phyloP scores from a whole-genome alignment of 2,329 filamentous ascomycete species.

The Madurella fahalii region DNA sequence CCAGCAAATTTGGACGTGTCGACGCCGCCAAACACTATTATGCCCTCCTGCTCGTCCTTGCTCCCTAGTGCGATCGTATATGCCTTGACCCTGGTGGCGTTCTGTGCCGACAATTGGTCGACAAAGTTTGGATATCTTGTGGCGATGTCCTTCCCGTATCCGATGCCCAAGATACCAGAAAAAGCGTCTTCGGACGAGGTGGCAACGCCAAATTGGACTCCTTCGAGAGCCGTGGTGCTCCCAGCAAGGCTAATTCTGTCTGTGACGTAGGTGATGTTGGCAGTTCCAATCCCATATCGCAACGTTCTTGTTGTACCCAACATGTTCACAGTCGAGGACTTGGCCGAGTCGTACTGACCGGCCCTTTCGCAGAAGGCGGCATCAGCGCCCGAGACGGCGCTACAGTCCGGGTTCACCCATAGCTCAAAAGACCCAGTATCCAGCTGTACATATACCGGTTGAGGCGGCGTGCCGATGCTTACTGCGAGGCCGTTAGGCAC shows the following conservation, averaged over 20 bases:
- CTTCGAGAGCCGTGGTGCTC: slow-evolving; percentile 39
- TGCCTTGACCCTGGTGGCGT: slow-evolving; percentile 55
- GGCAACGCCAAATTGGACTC: slow-evolving; percentile 65
- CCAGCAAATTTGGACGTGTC: slow-evolving; percentile 63
- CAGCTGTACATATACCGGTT: slow-evolving; percentile 51
- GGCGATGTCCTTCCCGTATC: slow-evolving; percentile 53
- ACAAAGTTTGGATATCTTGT: slow-evolving; percentile 49
- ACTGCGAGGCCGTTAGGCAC: slow-evolving; percentile 32
- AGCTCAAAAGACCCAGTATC: slow-evolving; percentile 59
- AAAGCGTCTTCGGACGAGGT: slow-evolving; percentile 45
- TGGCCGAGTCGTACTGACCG: slow-evolving; percentile 41
- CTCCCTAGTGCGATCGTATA: slow-evolving; percentile 65
- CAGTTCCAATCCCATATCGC: slow-evolving; percentile 49
- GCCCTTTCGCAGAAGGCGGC: slow-evolving; percentile 42
- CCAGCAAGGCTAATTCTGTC: slow-evolving; percentile 44
- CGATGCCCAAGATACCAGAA: slow-evolving; percentile 68
- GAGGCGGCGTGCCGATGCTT: slow-evolving; percentile 51
- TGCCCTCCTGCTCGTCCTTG: slow-evolving; percentile 55
- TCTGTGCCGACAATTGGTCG: slow-evolving; percentile 47
- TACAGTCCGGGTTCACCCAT: slow-evolving; percentile 60
- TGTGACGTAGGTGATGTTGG: slow-evolving; percentile 47
- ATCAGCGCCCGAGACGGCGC: slow-evolving; percentile 40
- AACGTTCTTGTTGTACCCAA: slow-evolving; percentile 38
- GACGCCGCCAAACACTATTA: slow-evolving; percentile 64
- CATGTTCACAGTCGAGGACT: slow-evolving; percentile 38